These are phyloP conservation scores for Quercus rubra DNA, from an alignment of 306 rosid species.

Conservation along the genomic window DNA sequence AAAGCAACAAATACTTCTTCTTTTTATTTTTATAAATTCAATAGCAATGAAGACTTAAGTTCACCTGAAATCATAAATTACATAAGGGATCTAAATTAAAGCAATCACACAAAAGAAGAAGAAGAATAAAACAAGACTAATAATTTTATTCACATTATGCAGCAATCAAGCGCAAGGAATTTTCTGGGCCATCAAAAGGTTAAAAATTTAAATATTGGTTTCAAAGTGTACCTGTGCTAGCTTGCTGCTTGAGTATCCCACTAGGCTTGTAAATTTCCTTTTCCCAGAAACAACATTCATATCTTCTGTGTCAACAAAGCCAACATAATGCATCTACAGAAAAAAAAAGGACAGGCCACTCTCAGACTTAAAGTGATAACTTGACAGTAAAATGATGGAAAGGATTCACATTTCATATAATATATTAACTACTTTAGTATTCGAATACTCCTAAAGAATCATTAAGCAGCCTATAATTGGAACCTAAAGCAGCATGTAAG, in stretches of 20 bases:
- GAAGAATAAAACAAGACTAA: neutral
- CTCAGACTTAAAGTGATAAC: slow-evolving; percentile 10
- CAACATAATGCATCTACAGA: slow-evolving; percentile 85
- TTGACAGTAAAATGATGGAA: neutral
- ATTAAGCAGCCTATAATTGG: neutral
- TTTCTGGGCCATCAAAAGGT: neutral
- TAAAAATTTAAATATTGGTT: slow-evolving; percentile 9
- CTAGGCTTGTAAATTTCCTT: slow-evolving; percentile 71
- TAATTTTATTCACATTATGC: neutral
- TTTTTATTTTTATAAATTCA: no score
- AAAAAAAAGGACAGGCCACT: slow-evolving; percentile 7
- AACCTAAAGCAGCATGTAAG: neutral
- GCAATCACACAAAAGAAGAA: neutral
- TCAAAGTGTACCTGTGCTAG: slow-evolving; percentile 71
- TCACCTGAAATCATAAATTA: neutral
- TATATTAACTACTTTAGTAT: neutral
- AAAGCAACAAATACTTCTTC: neutral
- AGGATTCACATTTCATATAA: neutral
- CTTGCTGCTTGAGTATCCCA: slow-evolving; percentile 87
- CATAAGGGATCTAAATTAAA: neutral
- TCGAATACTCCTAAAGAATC: neutral
- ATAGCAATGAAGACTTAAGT: neutral
- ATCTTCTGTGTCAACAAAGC: slow-evolving; percentile 87
- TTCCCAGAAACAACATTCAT: slow-evolving; percentile 74
- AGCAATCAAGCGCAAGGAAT: neutral